Percentiles rank a stretch among this genome's conserved stretches.
Conservation (phyloP, 192 early-diverging fungal genomes). For the Helicostylum pulchrum region DNA sequence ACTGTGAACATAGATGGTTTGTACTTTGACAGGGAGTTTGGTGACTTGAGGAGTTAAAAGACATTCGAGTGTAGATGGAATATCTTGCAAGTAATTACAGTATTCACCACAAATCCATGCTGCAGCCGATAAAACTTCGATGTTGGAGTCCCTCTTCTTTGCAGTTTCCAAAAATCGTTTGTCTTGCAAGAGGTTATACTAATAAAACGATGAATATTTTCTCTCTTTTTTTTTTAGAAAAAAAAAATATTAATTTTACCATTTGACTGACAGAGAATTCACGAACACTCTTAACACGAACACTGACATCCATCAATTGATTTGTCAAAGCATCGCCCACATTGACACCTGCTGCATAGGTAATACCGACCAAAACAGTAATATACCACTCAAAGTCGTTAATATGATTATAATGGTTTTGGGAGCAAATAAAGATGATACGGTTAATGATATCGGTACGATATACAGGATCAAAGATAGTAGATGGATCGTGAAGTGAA, state of each 20-base stretch:
- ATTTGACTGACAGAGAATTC: constrained; percentile 73
- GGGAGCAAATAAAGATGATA: constrained; percentile 79
- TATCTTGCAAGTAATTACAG: constrained; percentile 45
- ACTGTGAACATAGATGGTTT: constrained; percentile 71
- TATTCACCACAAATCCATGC: constrained; percentile 94
- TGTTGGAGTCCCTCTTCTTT: constrained; percentile 58
- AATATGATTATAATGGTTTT: constrained; percentile 80
- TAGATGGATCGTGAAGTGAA: constrained; percentile 28
- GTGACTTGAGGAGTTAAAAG: constrained; percentile 43
- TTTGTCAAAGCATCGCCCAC: constrained; percentile 66
- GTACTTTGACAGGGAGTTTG: constrained; percentile 52
- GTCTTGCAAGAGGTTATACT: constrained; percentile 72
- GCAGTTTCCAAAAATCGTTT: constrained; percentile 55
- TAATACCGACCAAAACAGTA: constrained; percentile 73
- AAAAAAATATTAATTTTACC: constrained; percentile 44
- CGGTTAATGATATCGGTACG: constrained; percentile 77
- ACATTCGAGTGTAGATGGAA: constrained; percentile 36
- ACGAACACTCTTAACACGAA: constrained; percentile 83
- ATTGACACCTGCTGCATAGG: constrained; percentile 70
- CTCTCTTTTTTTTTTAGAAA: background rate
- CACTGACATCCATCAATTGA: constrained; percentile 86
- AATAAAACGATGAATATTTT: constrained; percentile 2
- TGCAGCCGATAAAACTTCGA: constrained; percentile 77
- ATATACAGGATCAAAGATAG: constrained; percentile 65
- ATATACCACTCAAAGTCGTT: constrained; percentile 97